Evolutionary conservation across 495 filamentous ascomycete species (phyloP), one percentile per base, ranked within the genome.

Genomic region (Xanthoparmelia taractica): DNA sequence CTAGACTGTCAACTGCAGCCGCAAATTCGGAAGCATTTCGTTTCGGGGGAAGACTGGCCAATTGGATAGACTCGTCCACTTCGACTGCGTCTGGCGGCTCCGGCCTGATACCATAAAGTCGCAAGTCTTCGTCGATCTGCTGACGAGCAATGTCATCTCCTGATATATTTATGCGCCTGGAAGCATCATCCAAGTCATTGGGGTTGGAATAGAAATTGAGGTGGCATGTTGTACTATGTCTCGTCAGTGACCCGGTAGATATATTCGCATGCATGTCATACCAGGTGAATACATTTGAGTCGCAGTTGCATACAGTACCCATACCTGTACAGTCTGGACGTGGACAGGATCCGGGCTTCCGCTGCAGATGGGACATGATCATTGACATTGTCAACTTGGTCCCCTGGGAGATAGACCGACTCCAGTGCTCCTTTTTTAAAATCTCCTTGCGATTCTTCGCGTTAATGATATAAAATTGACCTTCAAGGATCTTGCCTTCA

Each of bases 311-410:
- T 4, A 33, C 47, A 5, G 43, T 29, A 4, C 34, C 60, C 11
- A 17, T 57, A 6, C 65, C 65, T 8, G 25, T 40, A 61, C 67
- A 71, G 20, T 50, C 58, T 36, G 60, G 61, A 27, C 65, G 58
- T 40, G 69, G 67, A 61, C 69, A 71, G 2, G 15, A 33, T 10
- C 69, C 69, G 29, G 29, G 1, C 37, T 58, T 36, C 34, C 58
- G 45, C 37, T 48, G 61, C 5, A 71, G 31, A 27, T 59, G 48
- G 7, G 52, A 50, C 31, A 71, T 63, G 27, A 69, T 58, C 61
- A 71, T 69, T 37, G 69, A 71, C 69, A 71, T 71, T 7, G 31
- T 37, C 29, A 71, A 55, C 1, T 3, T 48, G n/a, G 67, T 54
- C 27, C 67, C 69, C 58, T 56, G 52, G 17, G 41, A 59, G 59